phyloP scores from a whole-genome alignment of 257 asterid species.

The Solanum appendiculatum region DNA sequence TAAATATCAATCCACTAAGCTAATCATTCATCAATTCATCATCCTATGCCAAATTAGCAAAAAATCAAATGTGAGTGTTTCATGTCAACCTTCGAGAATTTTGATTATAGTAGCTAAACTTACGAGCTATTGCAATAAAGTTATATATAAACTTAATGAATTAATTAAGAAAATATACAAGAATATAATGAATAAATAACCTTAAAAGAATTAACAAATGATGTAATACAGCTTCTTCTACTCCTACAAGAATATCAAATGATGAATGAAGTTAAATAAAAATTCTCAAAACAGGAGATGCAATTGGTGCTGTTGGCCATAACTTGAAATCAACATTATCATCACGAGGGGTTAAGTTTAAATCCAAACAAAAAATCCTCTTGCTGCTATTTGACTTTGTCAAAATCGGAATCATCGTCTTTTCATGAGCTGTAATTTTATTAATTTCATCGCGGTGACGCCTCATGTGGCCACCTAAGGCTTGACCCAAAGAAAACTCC shows the following conservation, averaged over 20 bases:
- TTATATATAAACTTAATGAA: background rate
- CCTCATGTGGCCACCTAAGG: background rate
- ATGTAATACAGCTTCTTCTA: background rate
- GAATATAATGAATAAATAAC: background rate
- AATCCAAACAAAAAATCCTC: background rate
- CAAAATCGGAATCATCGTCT: background rate
- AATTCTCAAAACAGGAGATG: background rate
- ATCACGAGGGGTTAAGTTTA: background rate
- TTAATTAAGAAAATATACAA: background rate
- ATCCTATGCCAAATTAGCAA: background rate
- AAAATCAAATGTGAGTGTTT: background rate
- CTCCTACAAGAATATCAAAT: background rate
- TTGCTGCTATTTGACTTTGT: background rate
- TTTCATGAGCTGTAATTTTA: no score
- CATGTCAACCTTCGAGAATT: background rate
- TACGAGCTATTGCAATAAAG: background rate
- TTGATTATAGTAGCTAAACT: background rate
- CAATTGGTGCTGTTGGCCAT: background rate
- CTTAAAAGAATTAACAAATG: background rate
- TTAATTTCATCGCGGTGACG: background rate
- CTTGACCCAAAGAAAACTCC: slow-evolving; percentile 1
- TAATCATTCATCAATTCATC: no score
- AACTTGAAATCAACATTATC: background rate
- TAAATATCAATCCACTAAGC: no score
- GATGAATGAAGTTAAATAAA: background rate